Evolutionary conservation across 139 green algal genomes (phyloP).

Genomic region (Micromonas pusilla): DNA sequence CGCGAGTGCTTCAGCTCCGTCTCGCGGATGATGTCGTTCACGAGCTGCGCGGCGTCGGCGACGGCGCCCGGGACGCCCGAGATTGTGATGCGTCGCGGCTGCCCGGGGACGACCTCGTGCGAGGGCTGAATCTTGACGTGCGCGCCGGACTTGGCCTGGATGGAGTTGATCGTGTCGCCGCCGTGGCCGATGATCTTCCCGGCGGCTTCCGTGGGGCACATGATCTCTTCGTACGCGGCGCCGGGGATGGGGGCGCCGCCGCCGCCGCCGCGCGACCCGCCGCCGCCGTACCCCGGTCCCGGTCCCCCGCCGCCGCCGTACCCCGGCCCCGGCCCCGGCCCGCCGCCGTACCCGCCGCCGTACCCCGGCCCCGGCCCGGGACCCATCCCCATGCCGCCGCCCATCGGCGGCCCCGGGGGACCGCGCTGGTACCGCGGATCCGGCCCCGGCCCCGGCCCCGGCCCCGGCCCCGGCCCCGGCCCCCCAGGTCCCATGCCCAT

Average conservation of each 20-base stretch:
- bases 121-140: conserved; percentile 8
- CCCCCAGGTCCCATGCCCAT: too few species aligned
- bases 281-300: not conserved
- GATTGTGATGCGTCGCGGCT: not conserved
- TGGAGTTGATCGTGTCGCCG: conserved; percentile 11
- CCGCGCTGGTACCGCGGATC: not conserved
- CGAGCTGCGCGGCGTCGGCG: not conserved
- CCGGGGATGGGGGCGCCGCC: not conserved
- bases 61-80: not conserved
- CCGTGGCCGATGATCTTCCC: conserved; percentile 24
- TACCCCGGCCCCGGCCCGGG: too few species aligned
- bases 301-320: too few species aligned
- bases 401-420: too few species aligned
- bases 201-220: not conserved
- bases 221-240: not conserved
- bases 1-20: too few species aligned
- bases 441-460: too few species aligned
- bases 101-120: not conserved
- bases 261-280: not conserved
- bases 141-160: not conserved
- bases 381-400: too few species aligned
- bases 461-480: too few species aligned
- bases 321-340: not conserved
- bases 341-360: not conserved
- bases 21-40: not conserved